phyloP scores from a whole-genome alignment of 1,284 basidiomycete genomes.

The Apiotrichum montevideense region DNA sequence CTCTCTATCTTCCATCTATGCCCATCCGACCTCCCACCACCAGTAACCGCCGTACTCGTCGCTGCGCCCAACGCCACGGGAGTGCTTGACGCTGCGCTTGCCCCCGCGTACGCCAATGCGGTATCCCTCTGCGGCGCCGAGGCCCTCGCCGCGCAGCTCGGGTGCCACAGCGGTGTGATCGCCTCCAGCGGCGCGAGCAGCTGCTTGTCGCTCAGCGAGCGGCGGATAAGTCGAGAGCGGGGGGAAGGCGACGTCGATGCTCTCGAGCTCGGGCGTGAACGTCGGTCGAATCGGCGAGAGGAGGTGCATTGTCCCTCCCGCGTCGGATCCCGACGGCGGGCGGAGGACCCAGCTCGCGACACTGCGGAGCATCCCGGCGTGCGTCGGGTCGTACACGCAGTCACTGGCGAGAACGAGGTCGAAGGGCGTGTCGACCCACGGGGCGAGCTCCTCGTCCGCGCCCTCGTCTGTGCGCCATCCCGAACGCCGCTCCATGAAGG shows the following conservation, averaged over 20 bases:
- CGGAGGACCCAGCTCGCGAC: slow-evolving; percentile 40
- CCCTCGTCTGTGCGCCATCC: slow-evolving; percentile 4
- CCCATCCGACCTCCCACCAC: slow-evolving; percentile 49
- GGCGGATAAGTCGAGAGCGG: slow-evolving; percentile 27
- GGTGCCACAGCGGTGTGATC: neutral
- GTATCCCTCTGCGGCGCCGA: slow-evolving; percentile 23
- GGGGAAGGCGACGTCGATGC: slow-evolving; percentile 41
- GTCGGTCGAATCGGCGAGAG: slow-evolving; percentile 45
- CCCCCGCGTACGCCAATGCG: slow-evolving; percentile 36
- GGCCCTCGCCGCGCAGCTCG: slow-evolving; percentile 27
- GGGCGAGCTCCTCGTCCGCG: slow-evolving; percentile 18
- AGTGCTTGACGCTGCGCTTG: slow-evolving; percentile 33
- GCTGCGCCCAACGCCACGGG: slow-evolving; percentile 41
- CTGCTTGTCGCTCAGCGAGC: slow-evolving; percentile 18
- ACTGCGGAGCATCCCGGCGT: slow-evolving; percentile 40
- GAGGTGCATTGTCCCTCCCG: slow-evolving; percentile 45
- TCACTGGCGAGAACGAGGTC: slow-evolving; percentile 45
- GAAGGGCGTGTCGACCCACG: slow-evolving; percentile 28
- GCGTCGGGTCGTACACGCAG: slow-evolving; percentile 46
- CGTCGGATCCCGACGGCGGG: slow-evolving; percentile 27
- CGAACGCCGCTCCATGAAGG: slow-evolving; percentile 17
- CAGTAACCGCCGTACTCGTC: slow-evolving; percentile 45
- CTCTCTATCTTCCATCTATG: neutral
- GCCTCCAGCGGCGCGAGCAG: slow-evolving; percentile 3
- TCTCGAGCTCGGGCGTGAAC: slow-evolving; percentile 44